Percentiles rank a stretch among this genome's conserved stretches.
phyloP scores from a whole-genome alignment of 345 rosid species.

The Mercurialis annua region DNA sequence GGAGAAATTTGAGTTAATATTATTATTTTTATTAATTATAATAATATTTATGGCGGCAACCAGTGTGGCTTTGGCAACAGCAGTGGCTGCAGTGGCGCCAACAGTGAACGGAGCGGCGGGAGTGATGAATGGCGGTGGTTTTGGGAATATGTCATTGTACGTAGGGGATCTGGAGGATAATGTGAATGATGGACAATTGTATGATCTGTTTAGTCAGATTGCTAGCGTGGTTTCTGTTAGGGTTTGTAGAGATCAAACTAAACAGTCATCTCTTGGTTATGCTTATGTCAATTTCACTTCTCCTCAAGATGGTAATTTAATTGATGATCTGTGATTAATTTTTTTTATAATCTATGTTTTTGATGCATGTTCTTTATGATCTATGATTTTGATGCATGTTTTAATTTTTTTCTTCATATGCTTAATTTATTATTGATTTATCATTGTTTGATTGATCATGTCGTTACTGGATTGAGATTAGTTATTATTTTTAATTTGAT shows the following conservation, averaged over 20 bases:
- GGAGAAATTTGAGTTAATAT: too few species aligned
- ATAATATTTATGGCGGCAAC: not conserved
- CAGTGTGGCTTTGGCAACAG: not conserved
- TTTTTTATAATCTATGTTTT: not conserved
- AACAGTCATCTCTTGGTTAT: constrained; percentile 57
- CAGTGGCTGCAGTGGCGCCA: not conserved
- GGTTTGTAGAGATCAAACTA: constrained; percentile 57
- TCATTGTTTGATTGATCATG: too few species aligned
- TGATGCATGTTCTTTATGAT: too few species aligned
- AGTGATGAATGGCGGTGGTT: constrained; percentile 14
- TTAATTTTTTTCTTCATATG: too few species aligned
- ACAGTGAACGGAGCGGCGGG: not conserved
- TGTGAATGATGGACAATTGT: constrained; percentile 47
- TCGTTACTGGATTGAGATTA: too few species aligned
- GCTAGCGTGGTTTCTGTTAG: constrained; percentile 49
- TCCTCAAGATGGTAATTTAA: constrained; percentile 49
- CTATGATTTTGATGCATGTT: too few species aligned
- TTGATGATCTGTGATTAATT: not conserved
- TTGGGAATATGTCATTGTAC: constrained; percentile 48
- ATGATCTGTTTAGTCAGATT: constrained; percentile 50
- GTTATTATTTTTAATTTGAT: too few species aligned
- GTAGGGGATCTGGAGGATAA: constrained; percentile 63
- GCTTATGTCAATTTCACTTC: constrained; percentile 62
- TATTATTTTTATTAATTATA: too few species aligned
- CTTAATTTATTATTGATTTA: too few species aligned